Evolutionary conservation across 805 yeast genomes (phyloP), one percentile per base, ranked within the genome.

Genomic region (Ogataea methylovora): DNA sequence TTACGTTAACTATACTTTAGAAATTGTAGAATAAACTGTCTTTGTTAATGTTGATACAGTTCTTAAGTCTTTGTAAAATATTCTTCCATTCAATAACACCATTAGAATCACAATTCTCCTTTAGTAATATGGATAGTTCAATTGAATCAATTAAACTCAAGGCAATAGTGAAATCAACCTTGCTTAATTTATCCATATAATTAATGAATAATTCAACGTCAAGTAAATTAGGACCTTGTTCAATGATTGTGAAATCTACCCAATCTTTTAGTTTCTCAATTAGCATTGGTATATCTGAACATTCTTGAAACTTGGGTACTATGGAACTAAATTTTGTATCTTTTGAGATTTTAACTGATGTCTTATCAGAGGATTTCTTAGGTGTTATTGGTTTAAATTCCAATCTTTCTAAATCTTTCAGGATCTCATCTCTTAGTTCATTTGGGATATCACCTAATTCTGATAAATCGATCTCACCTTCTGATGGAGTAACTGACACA

Each of bases 141-240:
- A n/a, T n/a, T n/a, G n/a, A n/a, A n/a, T n/a, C n/a, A n/a, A n/a
- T n/a, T n/a, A n/a, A n/a, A n/a, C n/a, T n/a, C n/a, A n/a, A n/a
- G n/a, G n/a, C n/a, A n/a, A n/a, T n/a, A n/a, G n/a, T n/a, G n/a
- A n/a, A n/a, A n/a, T n/a, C n/a, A n/a, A n/a, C n/a, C n/a, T n/a
- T n/a, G n/a, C n/a, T n/a, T n/a, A 56, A 32, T 11, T 43, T 37
- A 12, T 47, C 30, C 53, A 56, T 46, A 38, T 53, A 51, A 24
- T 50, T 52, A 14, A 39, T 39, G 29, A 56, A 56, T 16, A 56
- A 35, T 9, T 31, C 31, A n/a, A 54, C 20, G 30, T 56, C 61
- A 11, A 42, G 32, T 8, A 45, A 52, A 30, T 48, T 43, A 1
- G 54, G 49, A 0, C 49, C 51, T 5, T 38, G 41, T 6, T 24